phyloP scores from a whole-genome alignment of 202 grass and related monocot genomes.

The Musa balbisiana region DNA sequence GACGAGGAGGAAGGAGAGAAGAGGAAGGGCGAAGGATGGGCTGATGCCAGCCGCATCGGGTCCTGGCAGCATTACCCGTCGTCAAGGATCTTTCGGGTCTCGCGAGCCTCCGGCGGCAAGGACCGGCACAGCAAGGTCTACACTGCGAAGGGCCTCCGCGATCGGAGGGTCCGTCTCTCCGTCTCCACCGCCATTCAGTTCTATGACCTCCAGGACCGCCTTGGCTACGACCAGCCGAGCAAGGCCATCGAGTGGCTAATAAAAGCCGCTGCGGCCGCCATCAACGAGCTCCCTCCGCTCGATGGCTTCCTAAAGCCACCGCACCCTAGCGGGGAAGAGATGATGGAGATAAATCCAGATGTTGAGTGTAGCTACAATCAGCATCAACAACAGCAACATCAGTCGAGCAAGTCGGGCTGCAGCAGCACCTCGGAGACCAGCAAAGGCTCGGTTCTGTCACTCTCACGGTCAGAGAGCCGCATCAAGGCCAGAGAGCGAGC shows the following conservation, averaged over 20 bases:
- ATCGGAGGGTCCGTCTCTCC: slow-evolving; percentile 85
- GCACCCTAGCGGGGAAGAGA: not conserved
- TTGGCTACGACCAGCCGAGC: slow-evolving; percentile 88
- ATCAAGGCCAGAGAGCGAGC: slow-evolving; percentile 21
- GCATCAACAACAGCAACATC: slow-evolving; percentile 23
- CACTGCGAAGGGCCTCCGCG: slow-evolving; percentile 88
- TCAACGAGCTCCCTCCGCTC: slow-evolving; percentile 70
- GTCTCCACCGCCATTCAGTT: slow-evolving; percentile 94
- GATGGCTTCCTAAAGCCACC: slow-evolving; percentile 25
- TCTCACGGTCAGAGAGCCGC: slow-evolving; percentile 32
- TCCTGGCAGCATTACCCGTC: slow-evolving; percentile 56
- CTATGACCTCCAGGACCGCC: slow-evolving; percentile 93
- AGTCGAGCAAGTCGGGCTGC: slow-evolving; percentile 21
- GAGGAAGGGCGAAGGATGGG: slow-evolving; percentile 7
- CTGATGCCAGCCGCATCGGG: not conserved
- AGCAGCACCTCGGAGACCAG: slow-evolving; percentile 62
- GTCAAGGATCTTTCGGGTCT: slow-evolving; percentile 83
- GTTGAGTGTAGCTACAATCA: slow-evolving; percentile 21
- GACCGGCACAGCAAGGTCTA: slow-evolving; percentile 99
- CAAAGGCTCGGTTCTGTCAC: slow-evolving; percentile 53
- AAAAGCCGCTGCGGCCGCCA: slow-evolving; percentile 62
- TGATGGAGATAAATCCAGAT: slow-evolving; percentile 8
- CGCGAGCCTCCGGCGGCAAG: slow-evolving; percentile 59
- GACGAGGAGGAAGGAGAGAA: slow-evolving; percentile 19
- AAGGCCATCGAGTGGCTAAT: slow-evolving; percentile 99